phyloP scores from a whole-genome alignment of 352 stramenopile genomes.

The Phytophthora lateralis region DNA sequence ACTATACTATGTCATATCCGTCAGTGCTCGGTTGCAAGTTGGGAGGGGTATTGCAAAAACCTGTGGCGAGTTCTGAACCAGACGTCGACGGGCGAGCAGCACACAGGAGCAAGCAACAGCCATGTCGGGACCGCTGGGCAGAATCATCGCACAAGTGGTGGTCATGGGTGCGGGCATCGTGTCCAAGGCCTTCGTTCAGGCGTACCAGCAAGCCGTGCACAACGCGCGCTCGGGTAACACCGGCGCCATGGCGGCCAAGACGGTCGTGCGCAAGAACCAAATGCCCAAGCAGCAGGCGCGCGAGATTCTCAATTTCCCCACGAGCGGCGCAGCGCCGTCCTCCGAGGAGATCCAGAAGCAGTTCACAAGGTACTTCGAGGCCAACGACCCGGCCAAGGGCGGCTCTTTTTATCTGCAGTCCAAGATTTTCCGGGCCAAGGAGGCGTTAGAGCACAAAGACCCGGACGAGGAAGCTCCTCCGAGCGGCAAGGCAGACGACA shows the following conservation, averaged over 20 bases:
- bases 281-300: constrained; percentile 79
- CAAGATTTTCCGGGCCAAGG: constrained; percentile 92
- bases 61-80: constrained; percentile 7
- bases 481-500: constrained; percentile 31
- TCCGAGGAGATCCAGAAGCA: constrained; percentile 81
- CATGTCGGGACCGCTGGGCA: constrained; percentile 83
- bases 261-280: constrained; percentile 72
- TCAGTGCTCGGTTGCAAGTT: too few relatives aligned
- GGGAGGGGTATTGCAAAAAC: neutral
- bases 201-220: constrained; percentile 88
- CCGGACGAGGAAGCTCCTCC: constrained; percentile 27
- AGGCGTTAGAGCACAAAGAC: constrained; percentile 74
- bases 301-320: constrained; percentile 86
- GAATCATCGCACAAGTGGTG: constrained; percentile 85
- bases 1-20: too few relatives aligned
- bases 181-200: constrained; percentile 88
- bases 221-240: constrained; percentile 85
- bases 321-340: constrained; percentile 42
- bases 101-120: constrained; percentile 19
- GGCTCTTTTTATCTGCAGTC: constrained; percentile 94
- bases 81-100: constrained; percentile 6
- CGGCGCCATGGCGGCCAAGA: constrained; percentile 65
- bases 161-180: constrained; percentile 85
- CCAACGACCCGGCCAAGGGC: constrained; percentile 90
- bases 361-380: constrained; percentile 88